Evolutionary conservation across 768 basidiomycete genomes (phyloP).

Genomic region (Agaricus blazei): DNA sequence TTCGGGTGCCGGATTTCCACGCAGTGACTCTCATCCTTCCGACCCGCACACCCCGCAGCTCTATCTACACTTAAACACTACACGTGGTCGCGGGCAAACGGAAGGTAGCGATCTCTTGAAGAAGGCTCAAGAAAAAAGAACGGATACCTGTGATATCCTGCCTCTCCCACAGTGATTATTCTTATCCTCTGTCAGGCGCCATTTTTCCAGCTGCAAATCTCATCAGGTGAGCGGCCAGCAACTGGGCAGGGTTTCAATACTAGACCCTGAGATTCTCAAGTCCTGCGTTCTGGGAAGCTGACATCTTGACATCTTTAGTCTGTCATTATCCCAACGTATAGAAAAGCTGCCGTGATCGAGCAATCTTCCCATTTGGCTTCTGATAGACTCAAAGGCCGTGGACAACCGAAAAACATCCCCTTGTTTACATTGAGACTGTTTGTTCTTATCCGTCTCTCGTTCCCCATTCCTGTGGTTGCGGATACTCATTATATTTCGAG

Average conservation of each 20-base stretch:
- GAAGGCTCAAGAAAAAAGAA: conserved; percentile 1
- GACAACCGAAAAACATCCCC: not conserved
- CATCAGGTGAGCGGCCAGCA: not conserved
- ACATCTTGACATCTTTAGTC: not conserved
- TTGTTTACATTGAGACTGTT: not conserved
- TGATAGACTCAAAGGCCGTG: not conserved
- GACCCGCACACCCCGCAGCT: not conserved
- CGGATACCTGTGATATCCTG: not conserved
- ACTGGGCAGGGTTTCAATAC: not conserved
- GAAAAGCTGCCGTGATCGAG: conserved; percentile 1
- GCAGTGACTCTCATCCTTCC: not conserved
- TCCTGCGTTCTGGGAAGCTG: not conserved
- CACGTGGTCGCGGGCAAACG: conserved; percentile 1
- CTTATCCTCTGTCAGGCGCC: not conserved
- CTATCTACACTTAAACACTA: not conserved
- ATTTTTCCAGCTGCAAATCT: not conserved
- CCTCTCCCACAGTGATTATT: not conserved
- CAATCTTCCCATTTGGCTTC: not conserved
- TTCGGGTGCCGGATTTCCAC: not conserved
- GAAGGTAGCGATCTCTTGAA: not conserved
- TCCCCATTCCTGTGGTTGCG: too few relatives aligned
- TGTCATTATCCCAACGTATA: not conserved
- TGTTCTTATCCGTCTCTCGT: too few relatives aligned
- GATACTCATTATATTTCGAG: too few relatives aligned
- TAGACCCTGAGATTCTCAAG: not conserved